Percentiles rank a stretch among this genome's conserved stretches.
These are phyloP conservation scores for Kalmusia sp. DNA, from an alignment of 2,329 filamentous ascomycete genomes.

Conservation along the genomic window DNA sequence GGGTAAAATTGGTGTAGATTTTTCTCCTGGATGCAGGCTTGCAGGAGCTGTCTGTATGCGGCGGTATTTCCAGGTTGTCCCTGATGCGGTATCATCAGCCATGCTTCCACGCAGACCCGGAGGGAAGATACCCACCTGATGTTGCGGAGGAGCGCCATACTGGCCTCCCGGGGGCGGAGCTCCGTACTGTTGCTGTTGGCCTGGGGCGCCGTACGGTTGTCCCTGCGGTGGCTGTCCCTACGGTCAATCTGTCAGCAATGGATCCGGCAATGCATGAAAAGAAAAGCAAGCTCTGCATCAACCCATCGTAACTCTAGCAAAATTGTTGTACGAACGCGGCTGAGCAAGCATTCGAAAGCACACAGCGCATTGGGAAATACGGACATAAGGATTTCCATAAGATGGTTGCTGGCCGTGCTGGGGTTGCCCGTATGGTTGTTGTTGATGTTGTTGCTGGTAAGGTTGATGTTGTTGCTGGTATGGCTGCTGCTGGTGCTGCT, in stretches of 20 bases:
- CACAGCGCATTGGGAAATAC: slow-evolving; percentile 13
- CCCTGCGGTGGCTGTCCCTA: slow-evolving; percentile 2
- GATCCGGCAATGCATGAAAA: neutral
- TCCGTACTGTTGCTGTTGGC: slow-evolving; percentile 34
- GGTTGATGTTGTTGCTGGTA: slow-evolving; percentile 21
- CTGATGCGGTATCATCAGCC: neutral
- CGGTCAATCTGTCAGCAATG: slow-evolving; percentile 14
- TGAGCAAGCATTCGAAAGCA: neutral
- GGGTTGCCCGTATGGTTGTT: slow-evolving; percentile 29
- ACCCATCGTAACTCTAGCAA: slow-evolving; percentile 4
- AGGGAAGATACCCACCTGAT: slow-evolving; percentile 34
- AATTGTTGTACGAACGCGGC: neutral
- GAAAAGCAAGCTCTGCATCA: slow-evolving; percentile 25
- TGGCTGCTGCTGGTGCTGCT: slow-evolving; percentile 26
- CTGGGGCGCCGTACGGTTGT: slow-evolving; percentile 28
- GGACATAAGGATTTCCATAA: slow-evolving; percentile 40
- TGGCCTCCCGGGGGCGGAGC: slow-evolving; percentile 7
- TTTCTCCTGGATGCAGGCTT: slow-evolving; percentile 66
- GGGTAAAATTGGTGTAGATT: slow-evolving; percentile 65
- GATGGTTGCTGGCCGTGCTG: slow-evolving; percentile 41
- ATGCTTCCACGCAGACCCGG: slow-evolving; percentile 40
- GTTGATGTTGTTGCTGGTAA: slow-evolving; percentile 32
- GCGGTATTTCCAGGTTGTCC: slow-evolving; percentile 55
- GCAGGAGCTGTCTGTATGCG: slow-evolving; percentile 64
- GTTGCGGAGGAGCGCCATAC: slow-evolving; percentile 11